A percentile compares a stretch with the other conserved stretches of the same genome.
Conservation (phyloP, 176 grass and related monocot genomes). For the Triticum urartu region DNA sequence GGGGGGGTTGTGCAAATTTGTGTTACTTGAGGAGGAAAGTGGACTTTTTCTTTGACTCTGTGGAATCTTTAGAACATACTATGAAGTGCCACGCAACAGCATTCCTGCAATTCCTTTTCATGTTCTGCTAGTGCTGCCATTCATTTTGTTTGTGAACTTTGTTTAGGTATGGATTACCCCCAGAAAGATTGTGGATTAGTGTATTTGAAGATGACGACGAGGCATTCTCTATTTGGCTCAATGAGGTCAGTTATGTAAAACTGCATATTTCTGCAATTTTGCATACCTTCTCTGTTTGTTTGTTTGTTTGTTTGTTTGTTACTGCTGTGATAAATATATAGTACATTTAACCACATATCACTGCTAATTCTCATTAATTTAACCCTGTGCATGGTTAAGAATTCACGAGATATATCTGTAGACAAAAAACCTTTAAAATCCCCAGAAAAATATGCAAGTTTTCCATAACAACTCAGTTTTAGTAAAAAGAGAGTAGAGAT, state of each 20-base stretch:
- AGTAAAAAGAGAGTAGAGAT: not conserved
- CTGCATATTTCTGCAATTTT: constrained; percentile 19
- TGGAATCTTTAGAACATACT: constrained; percentile 3
- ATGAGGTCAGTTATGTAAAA: constrained; percentile 49
- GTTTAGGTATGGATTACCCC: constrained; percentile 69
- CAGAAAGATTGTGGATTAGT: constrained; percentile 97
- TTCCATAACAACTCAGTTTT: not conserved
- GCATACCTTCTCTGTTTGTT: not conserved
- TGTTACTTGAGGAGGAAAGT: constrained; percentile 4
- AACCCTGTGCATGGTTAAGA: not conserved
- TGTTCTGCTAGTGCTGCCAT: constrained; percentile 13
- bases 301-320: not conserved
- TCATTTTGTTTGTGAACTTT: constrained; percentile 22
- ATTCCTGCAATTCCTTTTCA: constrained; percentile 12
- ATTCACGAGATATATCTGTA: not conserved
- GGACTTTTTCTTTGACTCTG: not conserved
- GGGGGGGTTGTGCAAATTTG: not conserved
- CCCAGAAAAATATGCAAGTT: not conserved
- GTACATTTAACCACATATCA: not conserved
- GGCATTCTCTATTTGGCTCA: constrained; percentile 89
- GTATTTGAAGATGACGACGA: constrained; percentile 92
- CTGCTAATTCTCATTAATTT: not conserved
- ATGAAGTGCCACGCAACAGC: not conserved
- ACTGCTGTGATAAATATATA: not conserved
- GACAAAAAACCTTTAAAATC: not conserved